Evolutionary conservation across 495 filamentous ascomycete species (phyloP).

Genomic region (Alectoria sarmentosa): DNA sequence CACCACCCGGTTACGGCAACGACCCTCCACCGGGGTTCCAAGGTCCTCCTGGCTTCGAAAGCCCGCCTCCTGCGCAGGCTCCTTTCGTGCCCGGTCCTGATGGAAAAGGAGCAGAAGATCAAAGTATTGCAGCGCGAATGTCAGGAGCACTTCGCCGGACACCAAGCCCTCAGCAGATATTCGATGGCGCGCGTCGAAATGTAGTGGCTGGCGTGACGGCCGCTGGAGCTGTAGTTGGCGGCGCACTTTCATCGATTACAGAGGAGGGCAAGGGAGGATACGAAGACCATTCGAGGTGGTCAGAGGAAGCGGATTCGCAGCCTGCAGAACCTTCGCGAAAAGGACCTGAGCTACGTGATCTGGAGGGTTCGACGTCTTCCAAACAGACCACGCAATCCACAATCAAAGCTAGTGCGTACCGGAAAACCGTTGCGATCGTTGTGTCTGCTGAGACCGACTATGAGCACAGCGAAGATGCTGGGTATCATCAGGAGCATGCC

Average conservation of each 20-base stretch:
- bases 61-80: slow-evolving; percentile 26
- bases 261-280: slow-evolving; percentile 77
- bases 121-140: slow-evolving; percentile 68
- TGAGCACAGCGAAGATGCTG: slow-evolving; percentile 50
- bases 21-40: slow-evolving; percentile 37
- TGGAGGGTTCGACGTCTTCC: slow-evolving; percentile 16
- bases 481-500: slow-evolving; percentile 63
- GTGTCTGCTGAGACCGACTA: slow-evolving; percentile 65
- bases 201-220: slow-evolving; percentile 75
- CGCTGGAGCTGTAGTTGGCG: slow-evolving; percentile 71
- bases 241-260: slow-evolving; percentile 72
- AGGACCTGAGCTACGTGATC: slow-evolving; percentile 22
- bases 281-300: slow-evolving; percentile 79
- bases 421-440: slow-evolving; percentile 77
- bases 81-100: slow-evolving; percentile 23
- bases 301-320: slow-evolving; percentile 61
- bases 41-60: slow-evolving; percentile 29
- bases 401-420: slow-evolving; percentile 35
- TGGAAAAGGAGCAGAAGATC: slow-evolving; percentile 36
- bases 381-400: slow-evolving; percentile 7
- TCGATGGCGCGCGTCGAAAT: slow-evolving; percentile 68
- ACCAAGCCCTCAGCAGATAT: slow-evolving; percentile 81
- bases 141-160: slow-evolving; percentile 78
- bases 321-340: slow-evolving; percentile 31
- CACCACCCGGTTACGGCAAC: slow-evolving; percentile 21